Evolutionary conservation across 176 grass and related monocot species (phyloP).

Genomic region (Oryza punctata): DNA sequence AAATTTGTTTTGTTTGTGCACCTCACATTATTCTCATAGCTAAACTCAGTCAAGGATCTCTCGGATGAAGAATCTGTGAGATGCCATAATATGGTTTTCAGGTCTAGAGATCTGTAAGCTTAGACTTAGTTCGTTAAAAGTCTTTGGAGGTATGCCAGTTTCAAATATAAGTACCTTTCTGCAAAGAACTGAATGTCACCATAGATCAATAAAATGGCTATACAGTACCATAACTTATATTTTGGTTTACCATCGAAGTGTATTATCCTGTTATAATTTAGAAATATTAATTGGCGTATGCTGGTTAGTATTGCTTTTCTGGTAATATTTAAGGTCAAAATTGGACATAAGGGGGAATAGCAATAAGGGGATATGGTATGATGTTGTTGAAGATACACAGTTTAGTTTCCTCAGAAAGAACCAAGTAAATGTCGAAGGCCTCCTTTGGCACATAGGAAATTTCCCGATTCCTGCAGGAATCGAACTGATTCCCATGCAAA

Average conservation of each 20-base stretch:
- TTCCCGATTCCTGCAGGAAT: background rate
- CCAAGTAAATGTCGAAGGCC: background rate
- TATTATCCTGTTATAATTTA: constrained; percentile 18
- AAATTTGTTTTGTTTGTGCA: background rate
- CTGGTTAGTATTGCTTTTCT: constrained; percentile 15
- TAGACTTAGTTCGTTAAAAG: background rate
- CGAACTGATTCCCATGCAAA: background rate
- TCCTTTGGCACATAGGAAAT: background rate
- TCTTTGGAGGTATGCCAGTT: background rate
- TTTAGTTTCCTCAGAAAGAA: background rate
- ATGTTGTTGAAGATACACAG: background rate
- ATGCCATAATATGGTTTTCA: constrained; percentile 8
- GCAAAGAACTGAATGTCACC: background rate
- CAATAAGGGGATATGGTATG: background rate
- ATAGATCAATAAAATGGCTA: background rate
- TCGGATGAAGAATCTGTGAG: constrained; percentile 16
- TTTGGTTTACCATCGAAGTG: background rate
- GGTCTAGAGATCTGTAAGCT: background rate
- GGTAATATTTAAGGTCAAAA: background rate
- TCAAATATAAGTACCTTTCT: background rate
- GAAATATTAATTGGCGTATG: constrained; percentile 17
- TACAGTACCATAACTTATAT: background rate
- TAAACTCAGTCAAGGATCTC: background rate
- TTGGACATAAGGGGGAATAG: background rate
- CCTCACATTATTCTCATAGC: background rate